Percentiles rank a stretch among this genome's conserved stretches.
Conservation (phyloP, 495 filamentous ascomycete species). For the Neurospora terricola region DNA sequence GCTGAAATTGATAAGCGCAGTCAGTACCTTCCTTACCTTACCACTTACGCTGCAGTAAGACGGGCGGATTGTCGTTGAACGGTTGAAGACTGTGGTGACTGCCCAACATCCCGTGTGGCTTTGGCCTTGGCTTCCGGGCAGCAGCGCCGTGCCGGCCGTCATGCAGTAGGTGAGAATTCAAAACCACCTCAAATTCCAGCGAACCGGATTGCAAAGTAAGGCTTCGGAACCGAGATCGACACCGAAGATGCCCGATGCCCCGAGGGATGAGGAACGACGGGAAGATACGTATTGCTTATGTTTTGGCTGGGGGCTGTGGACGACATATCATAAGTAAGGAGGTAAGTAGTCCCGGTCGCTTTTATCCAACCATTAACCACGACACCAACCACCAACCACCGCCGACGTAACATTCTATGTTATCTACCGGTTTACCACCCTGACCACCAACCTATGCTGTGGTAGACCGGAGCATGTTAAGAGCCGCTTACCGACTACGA, state of each 20-base stretch:
- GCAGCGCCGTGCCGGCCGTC: not conserved
- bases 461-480: not conserved
- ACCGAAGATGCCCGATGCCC: not conserved
- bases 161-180: not conserved
- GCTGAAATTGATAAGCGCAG: not conserved
- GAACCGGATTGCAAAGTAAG: not conserved
- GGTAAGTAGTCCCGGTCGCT: not conserved
- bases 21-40: not conserved
- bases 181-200: not conserved
- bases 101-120: not conserved
- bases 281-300: not conserved
- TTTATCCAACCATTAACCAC: not conserved
- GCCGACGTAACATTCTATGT: not conserved
- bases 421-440: not conserved
- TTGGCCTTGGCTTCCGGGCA: not conserved
- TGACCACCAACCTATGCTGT: not conserved
- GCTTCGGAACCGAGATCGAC: not conserved
- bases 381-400: not conserved
- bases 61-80: not conserved
- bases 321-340: not conserved
- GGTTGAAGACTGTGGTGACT: not conserved
- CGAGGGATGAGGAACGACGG: not conserved
- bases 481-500: not conserved
- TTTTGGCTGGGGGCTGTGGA: not conserved
- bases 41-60: not conserved